A percentile compares a stretch with the other conserved stretches of the same genome.
These are phyloP conservation scores for Phytopythium delawarense DNA, from an alignment of 352 stramenopile species.

Conservation along the genomic window DNA sequence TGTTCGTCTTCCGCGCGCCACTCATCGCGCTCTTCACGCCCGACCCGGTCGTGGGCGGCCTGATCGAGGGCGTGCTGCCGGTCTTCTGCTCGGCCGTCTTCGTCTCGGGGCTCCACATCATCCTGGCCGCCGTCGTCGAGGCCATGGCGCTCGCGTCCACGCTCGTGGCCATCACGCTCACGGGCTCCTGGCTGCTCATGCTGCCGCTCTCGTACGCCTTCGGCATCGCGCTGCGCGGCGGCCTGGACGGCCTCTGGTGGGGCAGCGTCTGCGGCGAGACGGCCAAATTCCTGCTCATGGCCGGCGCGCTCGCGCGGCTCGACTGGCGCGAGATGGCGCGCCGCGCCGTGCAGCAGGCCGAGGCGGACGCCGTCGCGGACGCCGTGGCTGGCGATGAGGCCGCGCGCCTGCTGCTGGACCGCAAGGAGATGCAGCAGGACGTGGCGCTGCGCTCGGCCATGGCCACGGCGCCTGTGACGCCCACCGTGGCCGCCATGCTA, in stretches of 20 bases:
- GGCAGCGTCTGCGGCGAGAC: constrained; percentile 65
- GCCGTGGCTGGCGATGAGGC: neutral
- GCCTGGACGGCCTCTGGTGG: constrained; percentile 69
- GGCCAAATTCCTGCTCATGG: constrained; percentile 71
- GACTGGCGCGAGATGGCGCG: constrained; percentile 70
- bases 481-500: constrained; percentile 59
- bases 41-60: constrained; percentile 38
- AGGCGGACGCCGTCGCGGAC: constrained; percentile 32
- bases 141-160: constrained; percentile 75
- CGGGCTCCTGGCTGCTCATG: constrained; percentile 70
- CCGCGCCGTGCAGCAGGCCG: constrained; percentile 57
- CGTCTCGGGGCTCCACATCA: constrained; percentile 72
- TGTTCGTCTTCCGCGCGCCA: constrained; percentile 40
- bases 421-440: constrained; percentile 59
- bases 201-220: constrained; percentile 56
- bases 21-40: constrained; percentile 69
- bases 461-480: constrained; percentile 57
- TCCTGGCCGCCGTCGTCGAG: constrained; percentile 72
- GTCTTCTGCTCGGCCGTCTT: constrained; percentile 74
- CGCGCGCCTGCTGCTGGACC: constrained; percentile 18
- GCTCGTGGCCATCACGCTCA: constrained; percentile 62
- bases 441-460: constrained; percentile 42
- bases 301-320: constrained; percentile 45
- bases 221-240: constrained; percentile 42
- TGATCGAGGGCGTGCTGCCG: constrained; percentile 53